Evolutionary conservation across 2,329 filamentous ascomycete genomes (phyloP).

Genomic region (Alternaria brassicae): DNA sequence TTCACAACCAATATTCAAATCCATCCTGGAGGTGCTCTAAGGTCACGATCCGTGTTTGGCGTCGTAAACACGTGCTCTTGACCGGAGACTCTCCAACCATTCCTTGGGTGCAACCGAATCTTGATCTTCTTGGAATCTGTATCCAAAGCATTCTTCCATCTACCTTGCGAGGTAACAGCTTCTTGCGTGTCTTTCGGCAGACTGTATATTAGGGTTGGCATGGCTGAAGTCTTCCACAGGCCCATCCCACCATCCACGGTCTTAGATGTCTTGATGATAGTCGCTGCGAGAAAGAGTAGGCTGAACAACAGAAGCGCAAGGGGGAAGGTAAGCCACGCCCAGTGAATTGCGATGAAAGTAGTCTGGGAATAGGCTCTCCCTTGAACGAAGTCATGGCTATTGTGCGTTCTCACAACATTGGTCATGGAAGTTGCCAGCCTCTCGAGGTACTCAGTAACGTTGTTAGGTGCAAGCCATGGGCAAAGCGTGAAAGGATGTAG

Average conservation of each 20-base stretch:
- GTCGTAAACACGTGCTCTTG: slow-evolving; percentile 2
- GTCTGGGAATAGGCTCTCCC: slow-evolving; percentile 22
- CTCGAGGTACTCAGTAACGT: slow-evolving; percentile 31
- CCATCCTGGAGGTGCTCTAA: neutral
- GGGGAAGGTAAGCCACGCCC: slow-evolving; percentile 39
- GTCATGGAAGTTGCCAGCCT: slow-evolving; percentile 28
- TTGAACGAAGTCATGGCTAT: neutral
- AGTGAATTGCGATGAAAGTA: slow-evolving; percentile 25
- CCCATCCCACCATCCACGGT: slow-evolving; percentile 7
- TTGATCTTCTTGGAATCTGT: neutral
- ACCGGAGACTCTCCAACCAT: slow-evolving; percentile 32
- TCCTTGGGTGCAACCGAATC: slow-evolving; percentile 23
- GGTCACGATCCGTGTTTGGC: neutral
- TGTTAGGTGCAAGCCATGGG: slow-evolving; percentile 30
- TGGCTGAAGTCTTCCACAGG: slow-evolving; percentile 41
- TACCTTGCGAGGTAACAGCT: neutral
- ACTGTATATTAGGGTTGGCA: slow-evolving; percentile 32
- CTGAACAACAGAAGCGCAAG: slow-evolving; percentile 26
- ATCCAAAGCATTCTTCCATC: neutral
- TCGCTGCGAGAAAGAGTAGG: slow-evolving; percentile 33
- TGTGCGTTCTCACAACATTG: slow-evolving; percentile 26
- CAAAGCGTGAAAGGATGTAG: neutral
- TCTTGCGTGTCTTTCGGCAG: slow-evolving; percentile 18
- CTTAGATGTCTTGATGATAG: slow-evolving; percentile 8
- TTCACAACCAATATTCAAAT: neutral